Conservation (phyloP, 129 eudicot genomes). For the Sambucus nigra region DNA sequence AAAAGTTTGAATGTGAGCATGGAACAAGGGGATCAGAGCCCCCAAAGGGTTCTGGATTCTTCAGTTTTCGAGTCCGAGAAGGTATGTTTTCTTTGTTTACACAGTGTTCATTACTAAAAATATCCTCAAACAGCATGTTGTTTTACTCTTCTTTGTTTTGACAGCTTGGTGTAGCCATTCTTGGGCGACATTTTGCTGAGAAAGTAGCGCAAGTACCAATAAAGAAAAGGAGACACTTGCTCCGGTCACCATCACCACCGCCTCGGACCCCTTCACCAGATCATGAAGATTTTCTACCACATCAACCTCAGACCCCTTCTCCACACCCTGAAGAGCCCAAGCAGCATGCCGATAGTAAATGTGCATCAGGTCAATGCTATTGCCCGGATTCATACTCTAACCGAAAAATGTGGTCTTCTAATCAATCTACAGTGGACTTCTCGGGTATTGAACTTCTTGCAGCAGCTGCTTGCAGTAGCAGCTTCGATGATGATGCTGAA, state of each 20-base stretch:
- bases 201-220: slow-evolving; percentile 56
- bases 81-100: slow-evolving; percentile 19
- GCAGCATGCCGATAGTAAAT: slow-evolving; percentile 7
- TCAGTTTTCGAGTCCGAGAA: slow-evolving; percentile 51
- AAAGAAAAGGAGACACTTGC: slow-evolving; percentile 60
- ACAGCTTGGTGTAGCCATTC: slow-evolving; percentile 52
- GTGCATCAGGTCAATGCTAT: slow-evolving; percentile 9
- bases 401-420: neutral
- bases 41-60: slow-evolving; percentile 27
- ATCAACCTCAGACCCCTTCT: slow-evolving; percentile 19
- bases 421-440: slow-evolving; percentile 31
- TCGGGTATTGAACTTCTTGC: slow-evolving; percentile 72
- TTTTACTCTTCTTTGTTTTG: slow-evolving; percentile 2
- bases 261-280: slow-evolving; percentile 22
- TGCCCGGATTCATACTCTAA: slow-evolving; percentile 4
- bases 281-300: slow-evolving; percentile 10
- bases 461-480: slow-evolving; percentile 48
- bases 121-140: neutral
- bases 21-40: slow-evolving; percentile 9
- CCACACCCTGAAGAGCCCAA: slow-evolving; percentile 20
- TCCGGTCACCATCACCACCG: slow-evolving; percentile 33
- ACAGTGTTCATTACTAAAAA: neutral
- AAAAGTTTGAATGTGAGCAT: slow-evolving; percentile 16
- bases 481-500: slow-evolving; percentile 24
- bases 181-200: slow-evolving; percentile 40